phyloP scores from a whole-genome alignment of 805 yeast genomes.

The Lipomyces sp. region DNA sequence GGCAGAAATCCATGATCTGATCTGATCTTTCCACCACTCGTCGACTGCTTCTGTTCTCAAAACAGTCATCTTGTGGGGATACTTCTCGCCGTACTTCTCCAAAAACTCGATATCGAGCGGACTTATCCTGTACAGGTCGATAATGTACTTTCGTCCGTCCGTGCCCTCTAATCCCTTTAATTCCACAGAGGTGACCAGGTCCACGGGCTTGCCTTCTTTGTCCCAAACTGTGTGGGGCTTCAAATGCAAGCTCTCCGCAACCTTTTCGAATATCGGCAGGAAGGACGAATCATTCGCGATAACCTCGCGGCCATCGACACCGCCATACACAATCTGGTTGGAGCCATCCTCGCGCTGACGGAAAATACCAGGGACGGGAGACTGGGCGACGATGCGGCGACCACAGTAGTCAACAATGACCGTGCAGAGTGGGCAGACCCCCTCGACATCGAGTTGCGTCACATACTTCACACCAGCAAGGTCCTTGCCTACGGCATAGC shows the following conservation, averaged over 20 bases:
- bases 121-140: constrained; percentile 79
- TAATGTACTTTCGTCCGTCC: constrained; percentile 78
- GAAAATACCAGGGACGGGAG: constrained; percentile 92
- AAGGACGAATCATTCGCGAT: constrained; percentile 54
- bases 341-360: constrained; percentile 42
- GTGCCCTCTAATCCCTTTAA: constrained; percentile 83
- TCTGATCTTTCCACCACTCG: constrained; percentile 78
- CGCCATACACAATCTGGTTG: constrained; percentile 69
- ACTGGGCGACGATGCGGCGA: constrained; percentile 81
- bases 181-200: constrained; percentile 66
- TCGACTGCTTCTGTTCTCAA: constrained; percentile 85
- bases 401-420: constrained; percentile 90
- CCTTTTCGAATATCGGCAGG: constrained; percentile 51
- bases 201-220: constrained; percentile 44
- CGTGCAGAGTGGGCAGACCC: constrained; percentile 70
- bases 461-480: constrained; percentile 65
- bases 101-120: constrained; percentile 80
- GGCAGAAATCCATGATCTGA: constrained; percentile 50
- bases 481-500: constrained; percentile 77
- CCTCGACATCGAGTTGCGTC: constrained; percentile 60
- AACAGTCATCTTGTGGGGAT: constrained; percentile 78
- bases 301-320: constrained; percentile 54
- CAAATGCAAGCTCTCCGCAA: constrained; percentile 75
- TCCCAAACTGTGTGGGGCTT: constrained; percentile 61
- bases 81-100: constrained; percentile 49